Base-by-base conservation (phyloP, 2,329 filamentous ascomycete species). In the Calycina herbarum region DNA sequence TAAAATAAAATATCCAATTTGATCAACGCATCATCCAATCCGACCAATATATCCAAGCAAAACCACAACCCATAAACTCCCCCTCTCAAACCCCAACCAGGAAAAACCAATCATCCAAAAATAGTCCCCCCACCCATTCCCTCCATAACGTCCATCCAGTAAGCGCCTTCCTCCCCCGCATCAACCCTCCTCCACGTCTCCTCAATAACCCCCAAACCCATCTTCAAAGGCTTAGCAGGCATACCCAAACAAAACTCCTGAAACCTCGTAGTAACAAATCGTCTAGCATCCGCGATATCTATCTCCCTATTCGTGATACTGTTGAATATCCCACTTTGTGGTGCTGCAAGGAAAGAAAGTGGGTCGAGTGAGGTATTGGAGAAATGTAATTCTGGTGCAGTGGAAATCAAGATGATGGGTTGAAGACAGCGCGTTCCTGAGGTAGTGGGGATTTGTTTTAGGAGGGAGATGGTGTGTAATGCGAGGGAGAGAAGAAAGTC, bases 361-460 rank as follows among this genome's bases (percentile, higher is more conserved):
- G 24, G 48, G 40, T 11, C 64, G 35, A 2, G 24, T 27, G 29
- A 42, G 7, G 58, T 17, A 5, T 33, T 61, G 6, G 64, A 59
- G 57, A 73, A 73, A 11, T 66, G 68, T 3, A 74, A 66, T 57
- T 74, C 72, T 59, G 66, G 67, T 2, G 66, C 73, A 20, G 70
- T 71, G n/a, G 64, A 64, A 17, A 74, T 69, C 48, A 74, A 40
- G 11, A 74, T 62, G 56, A 74, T 72, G 7, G 73, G 73, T 59
- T 74, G 72, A 1, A 74, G 66, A 64, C 73, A 74, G 7, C 72
- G 69, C 1, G 73, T 74, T 10, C 72, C 73, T 0, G 70, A 73
- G 31, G 66, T 69, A 0, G 66, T 24, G 0, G 73, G 72, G 2
- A 74, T 64, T 20, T 69, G 69, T 59, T 72, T 69, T 13, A 75